Base-by-base conservation (phyloP, 2,329 filamentous ascomycete genomes). In the Cryphonectria nitschkei region DNA sequence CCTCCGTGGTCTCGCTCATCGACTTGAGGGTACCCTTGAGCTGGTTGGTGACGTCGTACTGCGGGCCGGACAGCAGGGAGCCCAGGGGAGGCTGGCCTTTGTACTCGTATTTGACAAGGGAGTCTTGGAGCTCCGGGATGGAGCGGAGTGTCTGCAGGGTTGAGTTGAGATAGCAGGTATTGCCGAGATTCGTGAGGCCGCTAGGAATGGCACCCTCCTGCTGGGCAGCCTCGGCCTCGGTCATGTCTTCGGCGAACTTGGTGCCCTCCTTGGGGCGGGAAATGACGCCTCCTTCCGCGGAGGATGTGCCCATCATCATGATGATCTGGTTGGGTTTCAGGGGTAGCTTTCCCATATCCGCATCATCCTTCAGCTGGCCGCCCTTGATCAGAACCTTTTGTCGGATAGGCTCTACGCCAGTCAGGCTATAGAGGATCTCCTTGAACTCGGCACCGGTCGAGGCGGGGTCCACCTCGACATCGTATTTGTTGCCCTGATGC, bases 151-250 rank as follows among this genome's bases (percentile, higher is more conserved):
- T 92, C 81, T 99, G 97, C n/a, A 99, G 86, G 0, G 95, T 97
- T 65, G 96, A 96, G 85, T 99, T 99, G 78, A 98, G 90, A 80
- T 99, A 99, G 84, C 96, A 99, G 4, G 97, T 99, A 82, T 99
- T 99, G 76, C 97, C 96, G 73, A 98, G 85, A 78, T 99, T 99
- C 79, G 92, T 88, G 73, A 99, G 84, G 63, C 96, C 96, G 70
- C 95, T 92, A 1, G 97, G 96, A 62, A 88, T 95, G 64, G 95
- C 95, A 71, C 93, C 94, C 72, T 91, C 92, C 79, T 92, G 89
- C 80, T 90, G 90, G 32, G 96, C 95, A 67, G 90, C 89, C 81
- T 98, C 95, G 41, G 94, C 95, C 79, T 97, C 95, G 37, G 93
- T 97, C 95, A 99, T 98, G 80, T 99, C 96, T 82, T 99, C 96